These are phyloP conservation scores for Westerdykella aurantiaca DNA, from an alignment of 2,329 filamentous ascomycete species.

Conservation along the genomic window DNA sequence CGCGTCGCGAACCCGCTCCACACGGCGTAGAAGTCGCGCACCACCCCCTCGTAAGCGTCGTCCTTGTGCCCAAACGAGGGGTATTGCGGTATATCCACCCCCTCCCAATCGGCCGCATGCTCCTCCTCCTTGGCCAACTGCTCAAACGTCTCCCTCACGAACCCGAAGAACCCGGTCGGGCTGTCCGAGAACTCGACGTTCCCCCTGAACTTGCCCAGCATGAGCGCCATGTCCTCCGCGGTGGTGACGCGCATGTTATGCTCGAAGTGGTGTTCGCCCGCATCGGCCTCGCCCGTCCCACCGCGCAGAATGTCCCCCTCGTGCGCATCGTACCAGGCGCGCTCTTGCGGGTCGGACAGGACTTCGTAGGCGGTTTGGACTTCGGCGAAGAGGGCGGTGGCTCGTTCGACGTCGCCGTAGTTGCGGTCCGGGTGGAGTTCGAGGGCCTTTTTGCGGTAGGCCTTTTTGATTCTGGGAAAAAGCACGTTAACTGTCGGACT, in stretches of 20 bases:
- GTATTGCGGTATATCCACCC: slow-evolving; percentile 58
- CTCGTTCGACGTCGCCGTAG: slow-evolving; percentile 73
- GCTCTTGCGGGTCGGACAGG: slow-evolving; percentile 91
- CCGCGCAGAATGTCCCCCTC: slow-evolving; percentile 75
- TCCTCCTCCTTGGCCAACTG: slow-evolving; percentile 75
- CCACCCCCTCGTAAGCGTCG: slow-evolving; percentile 69
- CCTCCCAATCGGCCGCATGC: slow-evolving; percentile 65
- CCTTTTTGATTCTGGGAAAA: slow-evolving; percentile 71
- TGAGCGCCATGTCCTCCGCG: slow-evolving; percentile 67
- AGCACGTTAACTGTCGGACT: background rate
- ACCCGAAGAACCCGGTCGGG: slow-evolving; percentile 77
- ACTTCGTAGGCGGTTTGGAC: slow-evolving; percentile 91
- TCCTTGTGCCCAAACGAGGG: slow-evolving; percentile 75
- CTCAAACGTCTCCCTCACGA: slow-evolving; percentile 69
- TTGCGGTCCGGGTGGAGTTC: slow-evolving; percentile 95
- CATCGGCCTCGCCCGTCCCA: slow-evolving; percentile 44
- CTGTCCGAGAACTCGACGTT: slow-evolving; percentile 75
- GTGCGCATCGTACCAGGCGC: slow-evolving; percentile 97
- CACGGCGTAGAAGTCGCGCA: slow-evolving; percentile 70
- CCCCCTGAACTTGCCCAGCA: slow-evolving; percentile 76
- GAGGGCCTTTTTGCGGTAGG: slow-evolving; percentile 83
- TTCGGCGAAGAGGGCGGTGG: slow-evolving; percentile 83
- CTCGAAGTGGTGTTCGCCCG: slow-evolving; percentile 51
- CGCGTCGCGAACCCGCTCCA: slow-evolving; percentile 80
- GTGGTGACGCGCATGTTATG: slow-evolving; percentile 71